Conservation (phyloP, 1,284 basidiomycete species). For the Heterobasidion irregulare region DNA sequence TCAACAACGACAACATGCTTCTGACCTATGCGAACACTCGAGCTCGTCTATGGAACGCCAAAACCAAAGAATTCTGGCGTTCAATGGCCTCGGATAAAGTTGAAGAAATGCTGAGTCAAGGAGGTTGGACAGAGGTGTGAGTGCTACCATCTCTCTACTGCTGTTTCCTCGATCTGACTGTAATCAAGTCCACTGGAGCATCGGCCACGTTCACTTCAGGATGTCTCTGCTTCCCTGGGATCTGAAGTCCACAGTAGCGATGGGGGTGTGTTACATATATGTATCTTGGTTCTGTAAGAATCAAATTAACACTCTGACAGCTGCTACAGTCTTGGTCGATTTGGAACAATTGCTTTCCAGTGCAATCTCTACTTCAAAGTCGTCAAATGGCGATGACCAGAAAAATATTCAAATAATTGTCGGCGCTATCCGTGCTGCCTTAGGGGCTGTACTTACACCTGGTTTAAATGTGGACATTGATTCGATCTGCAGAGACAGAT, state of each 20-base stretch:
- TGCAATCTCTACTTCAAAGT: slow-evolving; percentile 9
- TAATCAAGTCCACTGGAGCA: slow-evolving; percentile 7
- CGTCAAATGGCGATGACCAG: slow-evolving; percentile 2
- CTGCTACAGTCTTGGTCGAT: slow-evolving; percentile 21
- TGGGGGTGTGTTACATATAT: slow-evolving; percentile 10
- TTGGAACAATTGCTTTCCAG: slow-evolving; percentile 17
- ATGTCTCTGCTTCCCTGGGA: slow-evolving; percentile 1
- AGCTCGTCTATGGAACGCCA: slow-evolving; percentile 85
- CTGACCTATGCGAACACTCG: slow-evolving; percentile 72
- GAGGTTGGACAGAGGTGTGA: slow-evolving; percentile 68
- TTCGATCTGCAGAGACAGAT: slow-evolving; percentile 44
- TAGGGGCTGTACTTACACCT: slow-evolving; percentile 33
- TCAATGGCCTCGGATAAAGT: slow-evolving; percentile 76
- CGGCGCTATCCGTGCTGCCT: slow-evolving; percentile 19
- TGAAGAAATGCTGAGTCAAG: slow-evolving; percentile 61
- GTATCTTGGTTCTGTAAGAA: neutral
- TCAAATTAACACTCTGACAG: slow-evolving; percentile 9
- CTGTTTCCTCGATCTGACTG: neutral
- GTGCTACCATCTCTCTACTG: slow-evolving; percentile 13
- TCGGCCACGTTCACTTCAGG: neutral
- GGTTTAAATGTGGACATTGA: slow-evolving; percentile 54
- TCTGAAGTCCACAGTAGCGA: slow-evolving; percentile 8
- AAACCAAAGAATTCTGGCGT: slow-evolving; percentile 78
- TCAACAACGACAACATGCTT: slow-evolving; percentile 67
- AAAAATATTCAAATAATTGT: slow-evolving; percentile 2